A percentile compares a stretch with the other conserved stretches of the same genome.
phyloP scores from a whole-genome alignment of 768 basidiomycete genomes.

The Leucocoprinus sp. region DNA sequence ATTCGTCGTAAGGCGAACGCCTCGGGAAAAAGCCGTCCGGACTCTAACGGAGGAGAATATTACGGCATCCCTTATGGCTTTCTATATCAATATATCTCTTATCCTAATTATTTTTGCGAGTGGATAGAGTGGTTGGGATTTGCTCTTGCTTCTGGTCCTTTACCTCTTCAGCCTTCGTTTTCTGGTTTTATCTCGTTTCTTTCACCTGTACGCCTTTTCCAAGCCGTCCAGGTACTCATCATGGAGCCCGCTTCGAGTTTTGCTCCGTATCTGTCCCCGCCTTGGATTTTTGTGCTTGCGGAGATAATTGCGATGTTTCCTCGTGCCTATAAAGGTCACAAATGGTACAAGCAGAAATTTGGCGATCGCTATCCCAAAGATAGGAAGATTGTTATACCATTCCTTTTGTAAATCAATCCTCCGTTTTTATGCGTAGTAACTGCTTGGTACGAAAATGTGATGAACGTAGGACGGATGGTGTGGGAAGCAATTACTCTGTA shows the following conservation, averaged over 20 bases:
- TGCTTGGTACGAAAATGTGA: too few relatives aligned
- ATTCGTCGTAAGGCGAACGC: conserved; percentile 58
- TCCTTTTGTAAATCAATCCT: conserved; percentile 52
- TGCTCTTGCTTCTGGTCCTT: conserved; percentile 62
- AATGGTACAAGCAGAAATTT: conserved; percentile 79
- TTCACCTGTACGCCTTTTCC: conserved; percentile 5
- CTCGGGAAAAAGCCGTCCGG: conserved; percentile 4
- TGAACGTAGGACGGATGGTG: too few relatives aligned
- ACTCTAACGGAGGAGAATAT: conserved; percentile 30
- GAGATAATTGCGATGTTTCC: conserved; percentile 79
- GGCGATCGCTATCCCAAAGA: conserved; percentile 67
- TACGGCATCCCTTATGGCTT: conserved; percentile 78
- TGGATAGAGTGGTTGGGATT: conserved; percentile 94
- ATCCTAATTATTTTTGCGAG: conserved; percentile 91
- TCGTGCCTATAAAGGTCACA: conserved; percentile 71
- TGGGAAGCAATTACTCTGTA: too few relatives aligned
- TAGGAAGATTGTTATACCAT: conserved; percentile 75
- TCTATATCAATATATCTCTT: conserved; percentile 73
- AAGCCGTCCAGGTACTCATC: conserved; percentile 9
- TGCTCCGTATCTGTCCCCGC: conserved; percentile 48
- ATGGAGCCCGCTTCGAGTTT: conserved; percentile 25
- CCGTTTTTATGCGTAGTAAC: too few relatives aligned
- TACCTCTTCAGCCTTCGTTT: conserved; percentile 25
- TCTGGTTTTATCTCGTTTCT: conserved; percentile 13
- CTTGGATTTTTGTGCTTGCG: conserved; percentile 69